Evolutionary conservation across 768 basidiomycete genomes (phyloP), one percentile per base, ranked within the genome.

Genomic region (Suillus hirtellus): DNA sequence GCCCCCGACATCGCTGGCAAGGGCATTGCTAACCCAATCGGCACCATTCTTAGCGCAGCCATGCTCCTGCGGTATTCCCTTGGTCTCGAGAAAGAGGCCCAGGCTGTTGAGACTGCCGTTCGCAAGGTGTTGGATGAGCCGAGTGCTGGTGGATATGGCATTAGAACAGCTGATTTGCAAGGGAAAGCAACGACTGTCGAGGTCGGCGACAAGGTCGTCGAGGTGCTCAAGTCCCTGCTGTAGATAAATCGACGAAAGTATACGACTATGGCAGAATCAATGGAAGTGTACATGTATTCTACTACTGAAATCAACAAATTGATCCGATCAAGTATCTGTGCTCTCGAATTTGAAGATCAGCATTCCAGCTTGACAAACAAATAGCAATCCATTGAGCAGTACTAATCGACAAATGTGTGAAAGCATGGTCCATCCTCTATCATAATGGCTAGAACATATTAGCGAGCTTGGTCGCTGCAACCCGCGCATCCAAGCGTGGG

Each of bases 1-100:
- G 95, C 95, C 1, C 95, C 95, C 59, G 95, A 96, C 72, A 97
- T 97, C 65, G 93, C 95, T n/a, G 94, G 93, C 1, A 81, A 92
- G 75, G 91, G 92, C 19, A 93, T 96, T 69, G 95, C 95, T 67
- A 97, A 97, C 74, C 95, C 95, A 42, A 86, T 97, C 70, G 95
- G 95, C 60, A 96, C 95, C 17, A 96, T 97, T 73, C 89, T 97
- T 63, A 95, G 93, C 60, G 91, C 90, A 19, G 95, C 95, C 15
- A 87, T 97, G 88, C 88, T 97, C 64, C 82, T 97, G 59, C 87
- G 96, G 50, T 99, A 99, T 78, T 99, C 96, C 34, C 88, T 99
- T 37, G 93, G 93, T 31, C 82, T 95, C 61, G 92, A 94, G 65
- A 85, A 82, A 67, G 89, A 93, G 69, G 97, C 97, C 7, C 82